Evolutionary conservation across 208 protist genomes (phyloP).

Genomic region (Leishmania amazonensis): DNA sequence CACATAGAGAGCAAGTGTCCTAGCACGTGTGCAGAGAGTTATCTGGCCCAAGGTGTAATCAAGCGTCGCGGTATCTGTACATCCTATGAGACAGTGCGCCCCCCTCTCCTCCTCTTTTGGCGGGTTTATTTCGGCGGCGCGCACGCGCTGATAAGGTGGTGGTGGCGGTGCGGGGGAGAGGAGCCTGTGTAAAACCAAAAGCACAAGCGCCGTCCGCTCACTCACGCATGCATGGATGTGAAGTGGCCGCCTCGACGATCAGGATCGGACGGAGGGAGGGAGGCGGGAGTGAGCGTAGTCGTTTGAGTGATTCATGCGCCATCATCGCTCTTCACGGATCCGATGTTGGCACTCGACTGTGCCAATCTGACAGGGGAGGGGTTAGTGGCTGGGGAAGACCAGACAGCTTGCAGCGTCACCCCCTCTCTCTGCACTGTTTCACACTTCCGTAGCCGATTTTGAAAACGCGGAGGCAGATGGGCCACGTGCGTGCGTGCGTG

Average conservation of each 20-base stretch:
- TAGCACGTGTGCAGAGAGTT: not conserved
- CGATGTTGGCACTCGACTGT: not conserved
- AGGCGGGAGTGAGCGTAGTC: not conserved
- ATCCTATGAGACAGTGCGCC: not conserved
- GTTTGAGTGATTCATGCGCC: not conserved
- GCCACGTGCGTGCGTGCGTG: not conserved
- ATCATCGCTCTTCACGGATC: not conserved
- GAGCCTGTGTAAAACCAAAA: not conserved
- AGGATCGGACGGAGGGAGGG: no score
- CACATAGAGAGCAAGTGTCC: not conserved
- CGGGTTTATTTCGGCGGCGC: no score
- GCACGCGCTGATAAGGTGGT: not conserved
- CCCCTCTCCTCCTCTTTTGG: not conserved
- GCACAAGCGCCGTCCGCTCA: not conserved
- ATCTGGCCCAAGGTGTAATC: not conserved
- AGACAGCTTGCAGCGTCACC: not conserved
- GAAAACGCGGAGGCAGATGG: not conserved
- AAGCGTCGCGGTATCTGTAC: not conserved
- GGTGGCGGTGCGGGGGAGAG: not conserved
- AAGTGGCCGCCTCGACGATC: not conserved
- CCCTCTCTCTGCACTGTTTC: not conserved
- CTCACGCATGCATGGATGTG: not conserved
- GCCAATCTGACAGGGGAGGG: not conserved
- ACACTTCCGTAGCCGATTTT: not conserved
- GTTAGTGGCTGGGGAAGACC: not conserved